Evolutionary conservation across 179 eudicot species (phyloP).

Genomic region (Vitellaria paradoxa): DNA sequence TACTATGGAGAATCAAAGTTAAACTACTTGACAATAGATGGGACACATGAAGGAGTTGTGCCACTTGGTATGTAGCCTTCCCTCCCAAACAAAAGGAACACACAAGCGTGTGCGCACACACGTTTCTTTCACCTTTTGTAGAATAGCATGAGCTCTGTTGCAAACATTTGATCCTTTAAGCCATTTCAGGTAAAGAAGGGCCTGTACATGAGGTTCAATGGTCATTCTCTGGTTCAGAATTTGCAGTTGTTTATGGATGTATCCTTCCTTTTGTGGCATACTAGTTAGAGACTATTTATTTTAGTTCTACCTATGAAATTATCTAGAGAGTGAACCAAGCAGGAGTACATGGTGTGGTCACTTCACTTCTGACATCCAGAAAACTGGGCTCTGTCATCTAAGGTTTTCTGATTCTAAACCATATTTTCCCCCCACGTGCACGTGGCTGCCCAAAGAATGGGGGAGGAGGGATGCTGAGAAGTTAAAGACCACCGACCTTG

Average conservation of each 20-base stretch:
- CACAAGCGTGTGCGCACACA: background rate
- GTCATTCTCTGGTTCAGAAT: slow-evolving; percentile 83
- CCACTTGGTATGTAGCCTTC: slow-evolving; percentile 63
- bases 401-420: no score
- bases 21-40: slow-evolving; percentile 85
- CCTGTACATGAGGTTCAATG: slow-evolving; percentile 99
- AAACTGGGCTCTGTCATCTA: no score
- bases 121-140: background rate
- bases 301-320: background rate
- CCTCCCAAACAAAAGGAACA: background rate
- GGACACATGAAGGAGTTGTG: slow-evolving; percentile 84
- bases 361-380: no score
- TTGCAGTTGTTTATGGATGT: slow-evolving; percentile 98
- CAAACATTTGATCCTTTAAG: slow-evolving; percentile 14
- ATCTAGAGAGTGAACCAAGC: background rate
- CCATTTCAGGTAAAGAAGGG: slow-evolving; percentile 81
- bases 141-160: background rate
- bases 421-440: no score
- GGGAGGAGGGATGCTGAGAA: no score
- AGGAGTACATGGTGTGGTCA: background rate
- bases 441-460: no score
- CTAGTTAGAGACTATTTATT: background rate
- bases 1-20: slow-evolving; percentile 96
- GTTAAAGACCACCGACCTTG: background rate
- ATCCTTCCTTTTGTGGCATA: slow-evolving; percentile 49